A percentile compares a stretch with the other conserved stretches of the same genome.
These are phyloP conservation scores for Ambrosiella cleistominuta DNA, from an alignment of 2,329 filamentous ascomycete species.

Conservation along the genomic window DNA sequence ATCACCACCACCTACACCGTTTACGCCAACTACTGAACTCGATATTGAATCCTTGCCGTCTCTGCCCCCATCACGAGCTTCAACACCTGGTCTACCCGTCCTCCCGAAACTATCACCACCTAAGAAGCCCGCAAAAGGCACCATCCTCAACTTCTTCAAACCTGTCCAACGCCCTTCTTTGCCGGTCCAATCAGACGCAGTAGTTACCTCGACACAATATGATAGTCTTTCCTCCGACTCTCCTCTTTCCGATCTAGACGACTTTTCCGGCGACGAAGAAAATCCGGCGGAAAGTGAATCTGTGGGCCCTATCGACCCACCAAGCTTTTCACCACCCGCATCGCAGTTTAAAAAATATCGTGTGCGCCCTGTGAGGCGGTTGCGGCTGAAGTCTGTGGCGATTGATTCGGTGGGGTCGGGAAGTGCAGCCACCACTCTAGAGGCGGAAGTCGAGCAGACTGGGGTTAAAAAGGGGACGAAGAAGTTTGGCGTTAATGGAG, in stretches of 20 bases:
- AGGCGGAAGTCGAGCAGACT: neutral
- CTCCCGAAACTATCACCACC: neutral
- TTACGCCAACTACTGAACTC: neutral
- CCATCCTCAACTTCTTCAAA: constrained; percentile 27
- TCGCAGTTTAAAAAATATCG: neutral
- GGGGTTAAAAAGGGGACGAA: neutral
- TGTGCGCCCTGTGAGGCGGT: neutral
- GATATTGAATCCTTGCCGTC: constrained; percentile 1
- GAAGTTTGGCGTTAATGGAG: neutral
- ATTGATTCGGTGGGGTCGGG: neutral
- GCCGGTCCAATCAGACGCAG: constrained; percentile 10
- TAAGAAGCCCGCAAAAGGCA: constrained; percentile 16
- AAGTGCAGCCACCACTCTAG: neutral
- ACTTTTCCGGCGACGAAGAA: neutral
- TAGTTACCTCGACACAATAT: neutral
- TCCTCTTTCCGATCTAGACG: neutral
- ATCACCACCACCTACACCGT: neutral
- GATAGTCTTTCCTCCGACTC: neutral
- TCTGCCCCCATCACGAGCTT: neutral
- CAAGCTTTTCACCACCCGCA: neutral
- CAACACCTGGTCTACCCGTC: neutral
- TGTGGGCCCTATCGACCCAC: neutral
- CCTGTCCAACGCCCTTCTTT: constrained; percentile 16
- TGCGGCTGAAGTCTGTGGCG: constrained; percentile 1
- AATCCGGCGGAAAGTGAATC: neutral